Base-by-base conservation (phyloP, 192 early-diverging fungal species). In the Backusella circina region DNA sequence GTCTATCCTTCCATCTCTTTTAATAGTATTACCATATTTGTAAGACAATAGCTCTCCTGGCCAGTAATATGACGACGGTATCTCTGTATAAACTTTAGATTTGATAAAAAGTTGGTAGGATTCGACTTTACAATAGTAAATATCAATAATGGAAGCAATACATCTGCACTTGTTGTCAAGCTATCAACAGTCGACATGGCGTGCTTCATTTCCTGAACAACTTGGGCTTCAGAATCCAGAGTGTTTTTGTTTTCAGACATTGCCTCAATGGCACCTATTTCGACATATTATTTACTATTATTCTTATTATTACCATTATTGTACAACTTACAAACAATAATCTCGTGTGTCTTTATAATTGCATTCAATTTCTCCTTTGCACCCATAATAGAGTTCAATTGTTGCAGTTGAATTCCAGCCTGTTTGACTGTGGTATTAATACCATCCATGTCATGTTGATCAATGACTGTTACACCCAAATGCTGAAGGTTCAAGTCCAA, bases 41-140 rank as follows among this genome's bases (percentile, higher is more conserved):
- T 87, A 3, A 87, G 73, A 28, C 86, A 87, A 65, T 85, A 87
- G 8, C 82, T 82, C 31, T 83, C 80, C 33, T 85, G 82, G 5
- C 86, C 84, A 32, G 75, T 75, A 0, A 85, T 75, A 16, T 75
- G 67, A 9, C 75, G 79, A 35, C 84, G 75, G 67, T 83, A 87
- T n/a, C 86, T 72, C 47, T 87, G 86, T 31, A 85, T 87, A 64
- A 79, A 93, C 74, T 85, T 86, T 31, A 93, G 73, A 44, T 91
- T 93, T n/a, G 90, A 91, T 2, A 92, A 81, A 8, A 93, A 86
- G 33, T 88, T 86, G 13, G 87, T 85, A 7, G 92, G 92, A 38
- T 91, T 93, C 69, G 85, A 85, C 61, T 86, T 87, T 3, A 91
- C 88, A 21, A 93, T 85, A 1, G 90, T 86, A 37, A 87, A 91